Evolutionary conservation across 108 stramenopile species (phyloP), one percentile per base, ranked within the genome.

Genomic region (Discostella pseudostelligera): DNA sequence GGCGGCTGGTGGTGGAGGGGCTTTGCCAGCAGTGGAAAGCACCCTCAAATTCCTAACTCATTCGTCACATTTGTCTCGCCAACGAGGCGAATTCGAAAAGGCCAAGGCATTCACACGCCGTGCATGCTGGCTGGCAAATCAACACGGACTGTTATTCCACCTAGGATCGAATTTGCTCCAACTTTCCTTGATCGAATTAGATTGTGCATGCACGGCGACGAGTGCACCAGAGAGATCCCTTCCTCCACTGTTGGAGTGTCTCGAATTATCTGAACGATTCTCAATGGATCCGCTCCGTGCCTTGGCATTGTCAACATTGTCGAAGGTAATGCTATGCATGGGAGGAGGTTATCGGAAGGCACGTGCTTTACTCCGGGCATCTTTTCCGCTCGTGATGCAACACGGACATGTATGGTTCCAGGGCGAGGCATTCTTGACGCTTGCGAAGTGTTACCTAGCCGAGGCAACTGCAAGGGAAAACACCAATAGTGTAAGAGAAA

Each of bases 201-300:
- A 89, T 26, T 61, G 66, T 49, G 47, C 60, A 25, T 54, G 64
- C 13, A n/a, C 62, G 40, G 36, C 70, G 46, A 67, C 68, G 3
- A 20, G 69, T 39, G 53, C 50, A 26, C 74, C 61, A 36, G 64
- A 61, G 61, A 72, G 56, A 19, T 76, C 84, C 7, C 67, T 95
- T 8, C 62, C 78, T 8, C 72, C 76, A 17, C 59, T 95, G 21
- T 62, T 89, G 43, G 84, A 89, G 59, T 91, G 84, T 39, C 67
- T 95, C 13, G 40, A 73, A 6, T 56, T 92, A 11, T 85, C 74
- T 13, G 78, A 87, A 20, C 25, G 72, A 63, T 40, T 67, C 26
- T 62, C 74, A 3, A 87, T 92, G 83, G 83, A 95, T 61, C 79
- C 86, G 17, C 56, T 91, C 24, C 90, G 90, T 76, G 86, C 94